Conservation (phyloP, 768 basidiomycete species). For the Macrocybe gigantea region DNA sequence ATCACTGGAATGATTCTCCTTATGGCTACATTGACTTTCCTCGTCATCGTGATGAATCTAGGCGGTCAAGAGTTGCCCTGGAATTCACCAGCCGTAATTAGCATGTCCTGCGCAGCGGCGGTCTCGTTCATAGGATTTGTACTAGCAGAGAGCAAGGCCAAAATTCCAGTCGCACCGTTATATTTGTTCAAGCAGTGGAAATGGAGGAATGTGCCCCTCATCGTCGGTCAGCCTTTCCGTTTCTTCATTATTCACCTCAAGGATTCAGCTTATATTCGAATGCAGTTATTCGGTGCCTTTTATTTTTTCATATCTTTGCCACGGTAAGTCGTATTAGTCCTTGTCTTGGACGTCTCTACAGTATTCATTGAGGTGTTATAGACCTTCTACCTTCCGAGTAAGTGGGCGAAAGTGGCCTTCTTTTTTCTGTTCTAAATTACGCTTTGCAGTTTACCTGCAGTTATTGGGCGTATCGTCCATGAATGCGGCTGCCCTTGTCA, state of each 20-base stretch:
- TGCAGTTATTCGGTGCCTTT: constrained; percentile 12
- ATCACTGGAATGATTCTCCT: constrained; percentile 17
- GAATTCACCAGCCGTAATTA: constrained; percentile 17
- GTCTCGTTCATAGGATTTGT: constrained; percentile 15
- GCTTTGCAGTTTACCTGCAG: constrained; percentile 15
- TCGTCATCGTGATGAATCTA: constrained; percentile 19
- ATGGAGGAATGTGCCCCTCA: constrained; percentile 21
- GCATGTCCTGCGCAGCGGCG: constrained; percentile 14
- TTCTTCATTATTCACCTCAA: neutral
- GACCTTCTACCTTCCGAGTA: constrained; percentile 20
- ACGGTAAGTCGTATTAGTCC: constrained; percentile 8
- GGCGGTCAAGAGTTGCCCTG: constrained; percentile 19
- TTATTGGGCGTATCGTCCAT: constrained; percentile 15
- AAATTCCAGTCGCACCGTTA: constrained; percentile 15
- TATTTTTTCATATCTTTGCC: constrained; percentile 20
- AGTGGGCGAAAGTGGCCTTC: neutral
- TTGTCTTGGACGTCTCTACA: neutral
- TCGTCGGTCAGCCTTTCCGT: constrained; percentile 11
- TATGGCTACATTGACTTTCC: constrained; percentile 14
- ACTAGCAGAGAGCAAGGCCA: constrained; percentile 15
- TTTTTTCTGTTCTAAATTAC: neutral
- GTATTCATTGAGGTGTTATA: constrained; percentile 4
- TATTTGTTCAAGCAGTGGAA: constrained; percentile 16
- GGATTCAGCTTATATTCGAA: neutral
- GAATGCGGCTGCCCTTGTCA: constrained; percentile 15